phyloP scores from a whole-genome alignment of 2,329 filamentous ascomycete species.

The Lecanicillium sp. region DNA sequence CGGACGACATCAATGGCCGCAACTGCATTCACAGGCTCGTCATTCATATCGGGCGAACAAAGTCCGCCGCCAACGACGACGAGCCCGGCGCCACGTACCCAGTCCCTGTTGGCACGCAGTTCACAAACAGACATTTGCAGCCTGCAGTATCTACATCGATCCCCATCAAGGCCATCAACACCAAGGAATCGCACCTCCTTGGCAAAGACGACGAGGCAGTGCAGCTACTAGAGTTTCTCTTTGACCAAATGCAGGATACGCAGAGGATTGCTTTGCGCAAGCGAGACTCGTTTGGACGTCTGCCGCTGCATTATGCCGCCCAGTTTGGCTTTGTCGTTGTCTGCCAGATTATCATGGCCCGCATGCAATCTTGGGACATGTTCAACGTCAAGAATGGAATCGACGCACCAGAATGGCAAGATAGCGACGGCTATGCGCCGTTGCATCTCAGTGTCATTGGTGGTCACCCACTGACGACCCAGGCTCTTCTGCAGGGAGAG shows the following conservation, averaged over 20 bases:
- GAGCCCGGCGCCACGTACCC: slow-evolving; percentile 41
- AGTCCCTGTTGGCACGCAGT: slow-evolving; percentile 40
- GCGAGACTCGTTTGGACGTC: slow-evolving; percentile 71
- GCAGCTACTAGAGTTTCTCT: slow-evolving; percentile 51
- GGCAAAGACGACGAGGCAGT: slow-evolving; percentile 68
- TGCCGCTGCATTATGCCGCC: slow-evolving; percentile 87
- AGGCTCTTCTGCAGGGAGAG: slow-evolving; percentile 71
- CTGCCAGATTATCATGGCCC: slow-evolving; percentile 77
- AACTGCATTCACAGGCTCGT: slow-evolving; percentile 91
- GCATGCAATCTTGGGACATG: slow-evolving; percentile 82
- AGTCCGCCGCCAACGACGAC: slow-evolving; percentile 39
- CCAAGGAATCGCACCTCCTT: slow-evolving; percentile 60
- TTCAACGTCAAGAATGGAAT: slow-evolving; percentile 82
- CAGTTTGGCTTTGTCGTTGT: slow-evolving; percentile 93
- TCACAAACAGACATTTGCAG: slow-evolving; percentile 68
- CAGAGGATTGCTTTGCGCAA: slow-evolving; percentile 63
- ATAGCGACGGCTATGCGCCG: slow-evolving; percentile 83
- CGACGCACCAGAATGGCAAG: slow-evolving; percentile 83
- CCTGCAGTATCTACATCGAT: slow-evolving; percentile 64
- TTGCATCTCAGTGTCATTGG: slow-evolving; percentile 88
- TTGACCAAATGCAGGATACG: slow-evolving; percentile 59
- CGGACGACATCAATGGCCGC: slow-evolving; percentile 86
- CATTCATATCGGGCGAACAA: slow-evolving; percentile 81
- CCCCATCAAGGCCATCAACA: slow-evolving; percentile 51
- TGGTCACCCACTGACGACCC: slow-evolving; percentile 80